Base-by-base conservation (phyloP, 2,329 filamentous ascomycete species). In the Hymenotorrendiella dingleyae region DNA sequence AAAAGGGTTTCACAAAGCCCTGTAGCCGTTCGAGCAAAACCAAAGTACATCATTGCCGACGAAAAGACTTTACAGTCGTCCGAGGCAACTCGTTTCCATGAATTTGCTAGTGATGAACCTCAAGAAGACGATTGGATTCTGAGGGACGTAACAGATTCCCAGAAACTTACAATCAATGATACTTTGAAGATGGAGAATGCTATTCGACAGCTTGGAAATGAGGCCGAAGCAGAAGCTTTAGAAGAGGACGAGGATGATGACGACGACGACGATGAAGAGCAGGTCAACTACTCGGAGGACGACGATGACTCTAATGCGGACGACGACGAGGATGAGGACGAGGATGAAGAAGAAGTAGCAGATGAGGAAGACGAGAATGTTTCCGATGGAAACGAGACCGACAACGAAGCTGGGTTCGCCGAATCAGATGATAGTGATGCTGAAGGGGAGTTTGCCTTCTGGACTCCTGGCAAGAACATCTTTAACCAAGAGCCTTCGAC, bases 91-190 rank as follows among this genome's bases (percentile, higher is more conserved):
- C 79, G 69, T 36, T 97, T 96, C 60, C 87, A 96, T 62, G 91
- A 95, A 58, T 97, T 97, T 62, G 91, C 87, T 32, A 89, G 84
- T 60, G 89, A 86, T 37, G 74, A 81, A 45, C 73, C 84, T 29
- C 80, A 87, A 45, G 85, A 93, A 48, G 90, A 96, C 45, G 90
- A 95, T 56, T 98, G 93, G 93, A 86, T 94, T 22, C 71, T 71
- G 12, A 80, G 84, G 43, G 83, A 86, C 56, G 42, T 42, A 7
- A 54, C 54, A 71, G 77, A 24, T 72, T 75, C 50, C 19, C 23
- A 71, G 37, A 88, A 86, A 57, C 72, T 98, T 28, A 97, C 90
- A 4, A 82, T 98, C 52, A 81, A 84, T 53, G 93, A 97, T 61
- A 94, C 90, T 4, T 73, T 98, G 52, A 76, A 80, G 62, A 94